Conservation (phyloP, 257 asterid genomes). For the Leonotis leonurus region DNA sequence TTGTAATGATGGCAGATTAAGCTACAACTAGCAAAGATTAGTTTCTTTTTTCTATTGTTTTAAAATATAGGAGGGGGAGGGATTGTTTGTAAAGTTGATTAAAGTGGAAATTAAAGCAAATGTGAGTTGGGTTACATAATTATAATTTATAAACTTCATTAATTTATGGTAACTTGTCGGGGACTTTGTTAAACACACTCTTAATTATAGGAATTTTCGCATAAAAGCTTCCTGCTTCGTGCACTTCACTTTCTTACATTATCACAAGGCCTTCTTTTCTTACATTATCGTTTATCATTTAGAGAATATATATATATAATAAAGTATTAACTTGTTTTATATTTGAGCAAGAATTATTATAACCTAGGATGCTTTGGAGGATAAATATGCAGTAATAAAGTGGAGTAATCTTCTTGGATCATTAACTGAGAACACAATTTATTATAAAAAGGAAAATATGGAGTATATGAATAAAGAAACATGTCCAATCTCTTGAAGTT, state of each 20-base stretch:
- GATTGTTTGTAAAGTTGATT: conserved; percentile 46
- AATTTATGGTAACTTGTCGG: conserved; percentile 27
- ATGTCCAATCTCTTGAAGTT: conserved; percentile 17
- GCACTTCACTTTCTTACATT: neutral
- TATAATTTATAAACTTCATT: conserved; percentile 16
- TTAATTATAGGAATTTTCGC: neutral
- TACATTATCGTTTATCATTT: too few species aligned
- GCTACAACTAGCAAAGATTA: conserved; percentile 34
- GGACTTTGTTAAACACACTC: conserved; percentile 23
- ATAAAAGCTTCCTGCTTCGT: conserved; percentile 7
- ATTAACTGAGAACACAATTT: neutral
- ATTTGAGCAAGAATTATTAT: too few species aligned
- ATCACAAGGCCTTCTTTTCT: too few species aligned
- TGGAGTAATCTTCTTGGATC: conserved; percentile 16
- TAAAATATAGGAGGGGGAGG: conserved; percentile 10
- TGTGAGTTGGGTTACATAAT: conserved; percentile 24
- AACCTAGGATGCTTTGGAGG: neutral
- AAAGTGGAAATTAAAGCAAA: conserved; percentile 36
- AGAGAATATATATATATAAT: too few species aligned
- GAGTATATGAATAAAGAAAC: too few species aligned
- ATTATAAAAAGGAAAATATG: neutral
- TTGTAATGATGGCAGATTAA: conserved; percentile 62
- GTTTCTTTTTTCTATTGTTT: neutral
- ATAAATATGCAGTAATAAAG: neutral
- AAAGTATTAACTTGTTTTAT: too few species aligned